Evolutionary conservation across 2,329 filamentous ascomycete genomes (phyloP), one percentile per base, ranked within the genome.

Genomic region (Cladorrhinum sp.): DNA sequence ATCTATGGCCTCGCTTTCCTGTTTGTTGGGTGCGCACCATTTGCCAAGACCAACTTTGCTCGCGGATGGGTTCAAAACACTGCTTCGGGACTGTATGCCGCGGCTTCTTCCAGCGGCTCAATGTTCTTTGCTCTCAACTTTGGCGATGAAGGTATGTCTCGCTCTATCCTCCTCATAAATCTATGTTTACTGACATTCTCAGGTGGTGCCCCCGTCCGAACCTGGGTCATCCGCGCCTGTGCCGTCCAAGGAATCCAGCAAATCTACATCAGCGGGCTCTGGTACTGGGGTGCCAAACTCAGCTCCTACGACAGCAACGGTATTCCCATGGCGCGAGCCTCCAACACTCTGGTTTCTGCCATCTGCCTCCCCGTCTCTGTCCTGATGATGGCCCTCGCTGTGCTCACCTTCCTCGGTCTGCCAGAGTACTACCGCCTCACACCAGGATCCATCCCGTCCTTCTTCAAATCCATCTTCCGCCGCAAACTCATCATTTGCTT

Each of bases 71-170:
- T 86, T 18, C 84, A 87, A 64, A 84, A 86, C 61, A 75, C 84
- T 6, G 86, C 82, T 12, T 85, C 84, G 2, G 85, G 76, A 1
- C 66, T 85, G 12, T 89, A 89, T 68, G 83, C 85, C 1, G 76
- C 81, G 8, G 86, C 85, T 2, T 86, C 85, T 5, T 80, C 84
- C 2, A 84, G 82, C 49, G 86, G 86, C 5, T 83, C 82, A 0
- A 77, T 89, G 61, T 88, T 84, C 76, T 89, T 89, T 66, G 81
- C 85, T 2, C 79, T 87, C 52, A 88, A 88, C 70, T 88, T 87
- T 66, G 85, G 85, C 58, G 81, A 83, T 63, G 84, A 86, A 74
- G 64, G 41, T 48, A 32, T 22, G 36, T 32, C 27, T 22, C 55
- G 2, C 23, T 45, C 12, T 41, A 25, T 51, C 29, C 12, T 23